Evolutionary conservation across 2,329 filamentous ascomycete species (phyloP).

Genomic region (Chaetomium olivaceum): DNA sequence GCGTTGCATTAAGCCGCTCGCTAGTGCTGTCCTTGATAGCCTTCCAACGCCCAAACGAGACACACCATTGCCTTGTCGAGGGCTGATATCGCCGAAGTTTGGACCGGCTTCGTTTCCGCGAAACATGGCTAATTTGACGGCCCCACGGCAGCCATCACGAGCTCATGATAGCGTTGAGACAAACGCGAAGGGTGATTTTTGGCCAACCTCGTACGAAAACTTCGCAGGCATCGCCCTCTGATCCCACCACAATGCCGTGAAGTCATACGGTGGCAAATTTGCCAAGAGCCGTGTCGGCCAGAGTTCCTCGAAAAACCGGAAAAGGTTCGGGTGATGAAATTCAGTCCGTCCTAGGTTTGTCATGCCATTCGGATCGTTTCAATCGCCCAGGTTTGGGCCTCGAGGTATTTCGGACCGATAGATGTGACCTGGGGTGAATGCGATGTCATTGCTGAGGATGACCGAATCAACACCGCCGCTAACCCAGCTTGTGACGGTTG

Average conservation of each 20-base stretch:
- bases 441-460: background rate
- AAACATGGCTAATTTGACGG: background rate
- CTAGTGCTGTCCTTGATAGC: background rate
- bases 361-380: background rate
- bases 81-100: background rate
- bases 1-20: background rate
- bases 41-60: background rate
- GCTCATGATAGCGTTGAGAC: background rate
- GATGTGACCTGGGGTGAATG: background rate
- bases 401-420: slow-evolving; percentile 5
- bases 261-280: background rate
- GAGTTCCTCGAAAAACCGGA: background rate
- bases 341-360: background rate
- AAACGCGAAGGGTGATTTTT: background rate
- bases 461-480: background rate
- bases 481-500: background rate
- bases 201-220: background rate
- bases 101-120: background rate
- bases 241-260: background rate
- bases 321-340: background rate
- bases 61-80: background rate
- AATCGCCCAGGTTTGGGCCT: background rate
- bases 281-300: background rate
- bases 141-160: background rate
- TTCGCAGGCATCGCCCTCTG: background rate